These are phyloP conservation scores for Sphaerulina populicola DNA, from an alignment of 2,329 filamentous ascomycete genomes.

Conservation along the genomic window DNA sequence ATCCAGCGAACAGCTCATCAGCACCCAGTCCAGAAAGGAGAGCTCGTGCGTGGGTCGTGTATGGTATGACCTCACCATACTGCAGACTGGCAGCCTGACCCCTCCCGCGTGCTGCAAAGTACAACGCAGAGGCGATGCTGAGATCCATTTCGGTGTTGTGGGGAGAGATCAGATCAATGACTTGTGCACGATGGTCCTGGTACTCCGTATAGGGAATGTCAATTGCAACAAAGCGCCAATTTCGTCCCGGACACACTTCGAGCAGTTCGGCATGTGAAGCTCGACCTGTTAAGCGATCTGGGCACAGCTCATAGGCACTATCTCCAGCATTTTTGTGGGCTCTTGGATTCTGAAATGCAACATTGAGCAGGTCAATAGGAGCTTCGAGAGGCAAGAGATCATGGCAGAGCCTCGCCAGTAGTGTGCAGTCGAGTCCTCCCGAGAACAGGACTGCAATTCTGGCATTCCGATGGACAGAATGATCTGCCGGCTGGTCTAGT, in stretches of 20 bases:
- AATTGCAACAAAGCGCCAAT: constrained; percentile 78
- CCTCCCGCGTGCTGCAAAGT: constrained; percentile 75
- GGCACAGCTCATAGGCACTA: constrained; percentile 67
- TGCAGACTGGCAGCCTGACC: constrained; percentile 30
- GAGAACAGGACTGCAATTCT: constrained; percentile 80
- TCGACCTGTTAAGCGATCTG: constrained; percentile 80
- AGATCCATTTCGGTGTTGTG: constrained; percentile 99
- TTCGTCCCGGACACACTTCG: constrained; percentile 57
- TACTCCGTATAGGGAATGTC: constrained; percentile 76
- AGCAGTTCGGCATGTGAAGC: constrained; percentile 69
- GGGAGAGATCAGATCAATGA: constrained; percentile 74
- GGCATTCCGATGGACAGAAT: constrained; percentile 20
- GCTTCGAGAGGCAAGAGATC: constrained; percentile 62
- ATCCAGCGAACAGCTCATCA: constrained; percentile 92
- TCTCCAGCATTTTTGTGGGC: constrained; percentile 36
- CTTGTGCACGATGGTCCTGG: constrained; percentile 55
- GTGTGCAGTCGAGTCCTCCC: constrained; percentile 84
- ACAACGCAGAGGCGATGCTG: constrained; percentile 87
- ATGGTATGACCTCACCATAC: constrained; percentile 30
- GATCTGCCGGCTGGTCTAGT: constrained; percentile 21
- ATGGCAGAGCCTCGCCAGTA: constrained; percentile 72
- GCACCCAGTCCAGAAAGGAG: constrained; percentile 88
- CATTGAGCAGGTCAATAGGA: constrained; percentile 80
- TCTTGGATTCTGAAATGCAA: constrained; percentile 92
- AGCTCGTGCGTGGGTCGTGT: constrained; percentile 66